Evolutionary conservation across 768 basidiomycete genomes (phyloP).

Genomic region (Kondoa subrosea): DNA sequence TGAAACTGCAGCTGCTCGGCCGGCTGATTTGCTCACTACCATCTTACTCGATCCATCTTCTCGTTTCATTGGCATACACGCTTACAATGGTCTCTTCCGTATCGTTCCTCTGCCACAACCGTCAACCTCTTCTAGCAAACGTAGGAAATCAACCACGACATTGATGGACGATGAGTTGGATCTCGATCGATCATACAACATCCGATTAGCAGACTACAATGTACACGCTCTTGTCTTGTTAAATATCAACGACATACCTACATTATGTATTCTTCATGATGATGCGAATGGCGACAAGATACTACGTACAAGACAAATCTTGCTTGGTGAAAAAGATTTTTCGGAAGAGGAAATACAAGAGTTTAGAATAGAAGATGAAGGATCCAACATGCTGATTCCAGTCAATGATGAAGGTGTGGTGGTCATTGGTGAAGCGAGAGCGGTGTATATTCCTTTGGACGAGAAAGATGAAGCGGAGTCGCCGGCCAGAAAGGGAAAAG

Average conservation of each 20-base stretch:
- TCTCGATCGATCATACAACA: constrained; percentile 19
- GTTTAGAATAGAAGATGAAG: constrained; percentile 19
- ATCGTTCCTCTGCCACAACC: constrained; percentile 20
- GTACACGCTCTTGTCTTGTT: constrained; percentile 53
- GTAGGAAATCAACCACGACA: background rate
- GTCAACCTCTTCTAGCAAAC: background rate
- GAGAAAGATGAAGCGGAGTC: background rate
- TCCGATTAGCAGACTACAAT: constrained; percentile 46
- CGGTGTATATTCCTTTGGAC: constrained; percentile 2
- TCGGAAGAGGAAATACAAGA: constrained; percentile 12
- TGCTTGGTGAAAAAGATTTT: constrained; percentile 25
- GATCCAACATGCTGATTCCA: constrained; percentile 20
- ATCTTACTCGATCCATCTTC: background rate
- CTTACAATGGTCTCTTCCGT: constrained; percentile 24
- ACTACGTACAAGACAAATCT: constrained; percentile 13
- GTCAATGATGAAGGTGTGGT: constrained; percentile 25
- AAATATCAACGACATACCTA: constrained; percentile 36
- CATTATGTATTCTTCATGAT: constrained; percentile 49
- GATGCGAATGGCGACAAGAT: constrained; percentile 38
- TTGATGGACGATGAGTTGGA: constrained; percentile 15
- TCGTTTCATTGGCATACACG: constrained; percentile 21
- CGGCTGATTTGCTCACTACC: constrained; percentile 9
- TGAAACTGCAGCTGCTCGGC: constrained; percentile 10
- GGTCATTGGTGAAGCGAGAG: constrained; percentile 28
- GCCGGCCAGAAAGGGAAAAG: constrained; percentile 28